Base-by-base conservation (phyloP, 1,139 yeast genomes). In the Debaryomycetaceae sp. region DNA sequence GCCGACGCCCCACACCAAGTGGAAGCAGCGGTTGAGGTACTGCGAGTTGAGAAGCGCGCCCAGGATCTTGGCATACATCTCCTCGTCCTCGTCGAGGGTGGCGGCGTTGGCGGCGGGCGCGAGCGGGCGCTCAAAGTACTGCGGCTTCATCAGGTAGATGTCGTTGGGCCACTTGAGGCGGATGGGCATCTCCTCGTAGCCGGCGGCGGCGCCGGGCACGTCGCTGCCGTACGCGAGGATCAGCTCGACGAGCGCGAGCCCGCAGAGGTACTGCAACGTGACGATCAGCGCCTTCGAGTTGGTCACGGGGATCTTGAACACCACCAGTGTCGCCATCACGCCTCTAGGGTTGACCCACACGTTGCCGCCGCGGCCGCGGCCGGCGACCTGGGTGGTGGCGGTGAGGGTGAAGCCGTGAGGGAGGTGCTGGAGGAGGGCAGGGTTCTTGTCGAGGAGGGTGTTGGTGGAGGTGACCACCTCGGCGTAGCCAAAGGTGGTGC, bases 111-210 rank as follows among this genome's bases (percentile, higher is more conserved):
- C 16, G 18, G 12, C 13, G 8, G 23, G 21, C 6, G 25, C 15
- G 4, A 12, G 5, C n/a, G 34, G 22, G 28, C 22, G 54, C 48
- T 49, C 56, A 45, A 59, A 63, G 38, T 61, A 74, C 32, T 77
- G 78, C 0, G 95, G 93, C 39, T 75, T 78, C 44, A 78, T 55
- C 5, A 82, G 76, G 51, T 85, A 93, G 11, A 91, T 64, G 55
- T 93, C 99, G 51, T 93, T 93, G 4, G 99, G 99, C 99, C 99
- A 93, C 51, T 93, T 93, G 39, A 93, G 71, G 35, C 76, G 71
- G 8, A 89, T 66, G 0, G 96, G 97, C 45, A 91, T 57, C 33
- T 78, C 80, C 23, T 75, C 78, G 50, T 78, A 83, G 0, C 85
- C 88, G 0, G 66, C 65, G 1, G 65, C 62, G 14, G 40, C 34